Percentiles rank a stretch among this genome's conserved stretches.
Conservation (phyloP, 2,329 filamentous ascomycete genomes). For the Macrophomina tecta region DNA sequence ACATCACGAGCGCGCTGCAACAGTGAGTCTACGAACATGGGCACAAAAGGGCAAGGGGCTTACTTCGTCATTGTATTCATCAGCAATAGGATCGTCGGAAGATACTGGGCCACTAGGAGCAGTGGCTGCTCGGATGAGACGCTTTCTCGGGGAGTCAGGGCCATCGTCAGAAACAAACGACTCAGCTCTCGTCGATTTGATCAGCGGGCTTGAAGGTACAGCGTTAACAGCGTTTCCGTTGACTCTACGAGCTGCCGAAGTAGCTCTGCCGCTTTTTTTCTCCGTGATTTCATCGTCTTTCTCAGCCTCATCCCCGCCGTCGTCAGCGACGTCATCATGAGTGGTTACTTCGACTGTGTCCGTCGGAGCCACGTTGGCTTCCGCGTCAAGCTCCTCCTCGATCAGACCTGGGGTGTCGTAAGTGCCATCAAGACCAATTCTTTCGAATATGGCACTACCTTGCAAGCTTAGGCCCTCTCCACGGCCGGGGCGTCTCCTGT, state of each 20-base stretch:
- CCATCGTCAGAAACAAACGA: constrained; percentile 40
- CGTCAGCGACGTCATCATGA: constrained; percentile 31
- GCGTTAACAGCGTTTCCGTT: constrained; percentile 21
- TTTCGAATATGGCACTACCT: constrained; percentile 75
- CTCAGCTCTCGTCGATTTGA: constrained; percentile 28
- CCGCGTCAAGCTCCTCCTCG: constrained; percentile 40
- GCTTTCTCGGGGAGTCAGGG: constrained; percentile 30
- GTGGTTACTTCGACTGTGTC: constrained; percentile 1
- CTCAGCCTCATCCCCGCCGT: constrained; percentile 30
- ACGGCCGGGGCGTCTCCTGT: constrained; percentile 67
- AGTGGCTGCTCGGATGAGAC: constrained; percentile 28
- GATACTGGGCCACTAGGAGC: constrained; percentile 29
- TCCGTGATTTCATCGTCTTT: neutral
- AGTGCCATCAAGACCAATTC: constrained; percentile 49
- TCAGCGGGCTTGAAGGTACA: constrained; percentile 27
- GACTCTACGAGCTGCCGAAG: neutral
- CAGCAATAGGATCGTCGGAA: constrained; percentile 46
- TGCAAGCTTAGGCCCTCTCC: constrained; percentile 42
- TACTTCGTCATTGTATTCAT: constrained; percentile 73
- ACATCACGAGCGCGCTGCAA: constrained; percentile 77
- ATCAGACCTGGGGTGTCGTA: constrained; percentile 46
- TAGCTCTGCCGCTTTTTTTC: constrained; percentile 1
- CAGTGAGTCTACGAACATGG: constrained; percentile 31
- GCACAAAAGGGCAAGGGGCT: neutral
- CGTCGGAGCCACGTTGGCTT: constrained; percentile 43